Base-by-base conservation (phyloP, 2,329 filamentous ascomycete genomes). In the Lojkania enalia region DNA sequence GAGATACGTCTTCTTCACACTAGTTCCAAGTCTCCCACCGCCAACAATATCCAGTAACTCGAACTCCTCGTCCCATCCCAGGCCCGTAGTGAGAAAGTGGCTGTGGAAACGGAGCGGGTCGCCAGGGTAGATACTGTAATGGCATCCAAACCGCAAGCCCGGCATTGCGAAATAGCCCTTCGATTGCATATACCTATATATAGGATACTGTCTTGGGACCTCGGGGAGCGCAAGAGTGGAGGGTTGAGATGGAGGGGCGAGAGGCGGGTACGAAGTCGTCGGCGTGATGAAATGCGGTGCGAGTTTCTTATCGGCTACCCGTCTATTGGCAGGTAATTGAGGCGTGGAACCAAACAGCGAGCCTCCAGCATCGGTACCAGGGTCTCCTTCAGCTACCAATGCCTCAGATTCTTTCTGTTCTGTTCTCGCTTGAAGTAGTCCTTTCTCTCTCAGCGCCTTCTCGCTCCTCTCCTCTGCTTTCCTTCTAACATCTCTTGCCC, bases 91-190 rank as follows among this genome's bases (percentile, higher is more conserved):
- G 58, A 96, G 80, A 67, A 96, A 97, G 69, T 99, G 94, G 35
- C 90, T 94, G 70, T 99, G 94, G 67, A 95, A 99, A 9, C 94
- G 85, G 39, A 99, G 77, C 1, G 94, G 90, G 66, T 99, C 94
- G 35, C 94, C 94, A 0, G 94, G 94, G 61, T 99, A 99, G 4
- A 95, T 89, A 57, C 90, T 90, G 71, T 95, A 96, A 62, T 94
- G 84, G 59, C 91, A 95, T 19, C 94, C 94, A 62, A 99, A 99
- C 19, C 94, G 88, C 40, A 99, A 78, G 6, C 94, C 94, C 1
- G 94, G 94, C 42, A 90, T 91, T 63, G 94, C 84, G 73, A 87
- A 97, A 72, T 92, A 96, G 38, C 87, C 88, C 14, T 80, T 77
- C 5, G 79, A 77, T 63, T 96, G 88, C 19, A 99, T 76, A 64